phyloP scores from a whole-genome alignment of 495 filamentous ascomycete genomes.

The Pyrenopolyporus hunteri region DNA sequence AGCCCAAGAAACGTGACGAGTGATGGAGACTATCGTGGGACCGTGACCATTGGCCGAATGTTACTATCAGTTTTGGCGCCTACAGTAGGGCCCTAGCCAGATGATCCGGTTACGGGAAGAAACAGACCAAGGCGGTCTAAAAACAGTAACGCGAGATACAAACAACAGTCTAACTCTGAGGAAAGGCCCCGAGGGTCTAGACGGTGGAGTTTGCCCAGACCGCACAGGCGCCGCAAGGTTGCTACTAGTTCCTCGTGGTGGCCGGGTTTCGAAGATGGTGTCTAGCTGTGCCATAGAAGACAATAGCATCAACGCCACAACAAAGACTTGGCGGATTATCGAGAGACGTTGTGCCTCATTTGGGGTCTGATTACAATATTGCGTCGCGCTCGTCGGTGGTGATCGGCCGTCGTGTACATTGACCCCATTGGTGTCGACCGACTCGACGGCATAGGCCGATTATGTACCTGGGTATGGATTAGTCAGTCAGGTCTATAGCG shows the following conservation, averaged over 20 bases:
- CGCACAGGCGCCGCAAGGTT: slow-evolving; percentile 18
- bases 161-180: slow-evolving; percentile 12
- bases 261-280: slow-evolving; percentile 13
- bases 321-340: not conserved
- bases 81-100: too few relatives aligned
- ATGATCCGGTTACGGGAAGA: slow-evolving; percentile 7
- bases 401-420: slow-evolving; percentile 23
- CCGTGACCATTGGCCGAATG: too few relatives aligned
- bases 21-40: too few relatives aligned
- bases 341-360: not conserved
- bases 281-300: not conserved
- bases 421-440: slow-evolving; percentile 25
- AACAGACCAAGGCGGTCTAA: slow-evolving; percentile 2
- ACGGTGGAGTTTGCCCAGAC: slow-evolving; percentile 15
- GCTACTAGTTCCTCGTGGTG: too few relatives aligned
- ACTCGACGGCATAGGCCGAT: slow-evolving; percentile 30
- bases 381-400: slow-evolving; percentile 17
- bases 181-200: slow-evolving; percentile 6
- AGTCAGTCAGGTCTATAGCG: not conserved
- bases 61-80: too few relatives aligned
- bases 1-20: slow-evolving; percentile 3
- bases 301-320: not conserved
- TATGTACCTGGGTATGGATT: slow-evolving; percentile 9
- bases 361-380: slow-evolving; percentile 12
- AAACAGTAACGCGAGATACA: slow-evolving; percentile 13